phyloP scores from a whole-genome alignment of 2,329 filamentous ascomycete genomes.

The Dendrostoma leiphaemia region DNA sequence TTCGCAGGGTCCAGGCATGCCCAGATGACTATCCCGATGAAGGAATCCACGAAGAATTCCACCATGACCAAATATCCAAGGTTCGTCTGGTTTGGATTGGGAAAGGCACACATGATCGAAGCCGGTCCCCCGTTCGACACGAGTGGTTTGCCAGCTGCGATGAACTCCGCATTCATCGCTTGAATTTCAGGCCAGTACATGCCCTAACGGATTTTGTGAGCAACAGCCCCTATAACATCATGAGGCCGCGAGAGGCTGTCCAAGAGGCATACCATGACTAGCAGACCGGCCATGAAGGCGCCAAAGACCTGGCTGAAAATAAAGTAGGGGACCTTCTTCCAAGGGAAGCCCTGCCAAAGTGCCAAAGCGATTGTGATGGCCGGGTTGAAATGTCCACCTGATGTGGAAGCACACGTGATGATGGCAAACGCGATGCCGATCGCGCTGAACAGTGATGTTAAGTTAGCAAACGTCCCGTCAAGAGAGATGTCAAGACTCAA shows the following conservation, averaged over 20 bases:
- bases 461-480: too few relatives aligned
- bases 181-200: constrained; percentile 52
- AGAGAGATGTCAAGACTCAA: too few relatives aligned
- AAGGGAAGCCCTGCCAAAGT: constrained; percentile 57
- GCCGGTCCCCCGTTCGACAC: constrained; percentile 46
- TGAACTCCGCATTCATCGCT: constrained; percentile 30
- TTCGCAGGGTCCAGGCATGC: constrained; percentile 56
- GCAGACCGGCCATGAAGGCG: constrained; percentile 51
- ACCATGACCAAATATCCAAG: constrained; percentile 56
- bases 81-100: constrained; percentile 46
- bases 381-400: constrained; percentile 56
- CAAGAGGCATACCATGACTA: constrained; percentile 39
- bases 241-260: neutral
- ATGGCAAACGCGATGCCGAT: constrained; percentile 59
- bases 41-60: constrained; percentile 58
- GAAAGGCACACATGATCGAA: constrained; percentile 54
- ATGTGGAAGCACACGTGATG: constrained; percentile 52
- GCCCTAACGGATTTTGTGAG: constrained; percentile 25
- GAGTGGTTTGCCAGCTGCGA: constrained; percentile 32
- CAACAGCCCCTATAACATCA: neutral
- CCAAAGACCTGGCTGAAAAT: constrained; percentile 56
- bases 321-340: constrained; percentile 56
- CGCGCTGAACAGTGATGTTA: constrained; percentile 27
- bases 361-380: constrained; percentile 45
- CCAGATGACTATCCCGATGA: constrained; percentile 59